Base-by-base conservation (phyloP, 2,329 filamentous ascomycete genomes). In the Plectosphaerella sp. region DNA sequence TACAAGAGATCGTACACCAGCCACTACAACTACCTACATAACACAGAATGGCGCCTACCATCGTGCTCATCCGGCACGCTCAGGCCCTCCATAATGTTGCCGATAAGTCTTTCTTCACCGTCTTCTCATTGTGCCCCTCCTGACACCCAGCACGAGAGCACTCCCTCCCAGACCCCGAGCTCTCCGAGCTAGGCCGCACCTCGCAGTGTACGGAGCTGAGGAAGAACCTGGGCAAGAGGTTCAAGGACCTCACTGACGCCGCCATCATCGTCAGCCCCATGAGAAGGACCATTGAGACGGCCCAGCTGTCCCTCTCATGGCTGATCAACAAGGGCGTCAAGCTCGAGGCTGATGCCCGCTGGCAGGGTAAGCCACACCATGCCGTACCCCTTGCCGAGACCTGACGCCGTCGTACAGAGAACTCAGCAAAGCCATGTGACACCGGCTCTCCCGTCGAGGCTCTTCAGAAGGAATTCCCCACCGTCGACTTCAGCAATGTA, bases 31-130 rank as follows among this genome's bases (percentile, higher is more conserved):
- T 12, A 33, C 8, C 28, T 12, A 33, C 8, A 10, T 12, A 14
- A 4, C 16, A 12, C 24, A 58, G 36, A 18, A 82, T 83, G 79
- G 63, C 79, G 49, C 79, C 78, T 1, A 80, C 73, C 0, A 61
- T 97, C 54, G 88, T 97, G 59, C 77, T 97, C 63, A 86, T 97
- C 63, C 88, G 93, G 60, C 93, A 97, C 77, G 93, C 89, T 15
- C 89, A 97, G 69, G 80, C 75, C 9, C 62, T 74, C n/a, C 80
- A 83, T 64, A 83, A 83, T 54, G 67, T 71, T 14, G 62, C 69
- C 48, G 65, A 81, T 81, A 72, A 70, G 78, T 77, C 24, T 22
- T 22, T 22, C 22, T 22, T 5, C 22, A 22, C 49, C n/a, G 20
- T 36, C 12, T 16, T 11, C n/a, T 24, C 33, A 22, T 37, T 18